Conservation (phyloP, 345 rosid species). For the Cardamine resedifolia region DNA sequence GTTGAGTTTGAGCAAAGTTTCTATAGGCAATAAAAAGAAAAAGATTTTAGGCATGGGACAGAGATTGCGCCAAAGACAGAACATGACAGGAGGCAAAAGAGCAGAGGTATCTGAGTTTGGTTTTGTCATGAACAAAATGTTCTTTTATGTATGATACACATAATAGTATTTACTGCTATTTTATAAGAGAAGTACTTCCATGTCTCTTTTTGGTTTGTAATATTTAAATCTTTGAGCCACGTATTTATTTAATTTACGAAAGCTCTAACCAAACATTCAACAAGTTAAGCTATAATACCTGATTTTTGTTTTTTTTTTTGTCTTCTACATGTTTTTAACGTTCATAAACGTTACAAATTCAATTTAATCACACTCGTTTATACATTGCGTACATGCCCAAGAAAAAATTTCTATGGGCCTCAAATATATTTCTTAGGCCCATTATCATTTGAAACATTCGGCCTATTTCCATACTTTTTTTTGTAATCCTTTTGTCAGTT, state of each 20-base stretch:
- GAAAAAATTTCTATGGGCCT: not conserved
- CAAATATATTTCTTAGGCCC: not conserved
- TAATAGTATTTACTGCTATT: not conserved
- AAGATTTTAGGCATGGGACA: not conserved
- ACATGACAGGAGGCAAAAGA: not conserved
- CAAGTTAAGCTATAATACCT: not conserved
- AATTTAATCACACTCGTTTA: not conserved
- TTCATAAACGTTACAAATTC: not conserved
- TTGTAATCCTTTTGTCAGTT: not conserved
- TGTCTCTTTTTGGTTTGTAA: not conserved
- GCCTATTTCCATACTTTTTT: not conserved
- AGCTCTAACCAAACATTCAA: not conserved
- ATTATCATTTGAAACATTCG: not conserved
- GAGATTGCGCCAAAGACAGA: not conserved
- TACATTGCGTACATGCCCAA: not conserved
- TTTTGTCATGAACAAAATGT: not conserved
- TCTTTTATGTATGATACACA: not conserved
- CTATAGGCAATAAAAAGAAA: not conserved
- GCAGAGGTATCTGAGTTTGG: not conserved
- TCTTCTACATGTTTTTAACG: not conserved
- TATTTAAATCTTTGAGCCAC: not conserved
- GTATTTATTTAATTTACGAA: not conserved
- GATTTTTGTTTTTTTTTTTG: not conserved
- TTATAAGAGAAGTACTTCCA: not conserved
- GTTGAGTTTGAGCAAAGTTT: not conserved